Conservation (phyloP, 2,329 filamentous ascomycete genomes). For the Hypoxylon sp. region DNA sequence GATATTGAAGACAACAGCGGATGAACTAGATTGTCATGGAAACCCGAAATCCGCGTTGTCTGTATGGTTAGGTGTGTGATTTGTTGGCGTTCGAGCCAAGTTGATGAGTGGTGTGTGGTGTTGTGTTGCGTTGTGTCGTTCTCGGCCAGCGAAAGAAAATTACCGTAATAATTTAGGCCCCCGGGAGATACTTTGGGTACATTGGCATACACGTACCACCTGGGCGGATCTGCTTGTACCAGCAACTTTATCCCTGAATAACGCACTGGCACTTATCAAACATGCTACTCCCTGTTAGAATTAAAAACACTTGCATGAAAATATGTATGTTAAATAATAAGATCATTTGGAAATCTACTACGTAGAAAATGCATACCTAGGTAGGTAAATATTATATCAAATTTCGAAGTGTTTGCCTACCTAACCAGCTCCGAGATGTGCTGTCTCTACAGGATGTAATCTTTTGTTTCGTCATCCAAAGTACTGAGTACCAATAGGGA, state of each 20-base stretch:
- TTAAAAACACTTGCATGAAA: conserved; percentile 11
- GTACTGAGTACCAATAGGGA: conserved; percentile 26
- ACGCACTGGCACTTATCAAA: conserved; percentile 12
- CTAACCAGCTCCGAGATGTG: neutral
- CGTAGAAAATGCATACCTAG: neutral
- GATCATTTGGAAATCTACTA: neutral
- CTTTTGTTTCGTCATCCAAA: conserved; percentile 36
- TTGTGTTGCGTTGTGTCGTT: conserved; percentile 40
- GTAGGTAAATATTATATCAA: neutral
- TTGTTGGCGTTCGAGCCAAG: conserved; percentile 10
- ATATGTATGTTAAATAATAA: neutral
- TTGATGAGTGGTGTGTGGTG: conserved; percentile 15
- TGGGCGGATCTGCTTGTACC: conserved; percentile 32
- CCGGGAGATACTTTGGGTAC: conserved; percentile 19
- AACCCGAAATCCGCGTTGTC: conserved; percentile 1
- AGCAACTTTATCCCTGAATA: conserved; percentile 29
- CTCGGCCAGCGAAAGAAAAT: conserved; percentile 39
- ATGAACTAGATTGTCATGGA: conserved; percentile 31
- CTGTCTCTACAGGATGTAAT: conserved; percentile 13
- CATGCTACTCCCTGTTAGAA: conserved; percentile 21
- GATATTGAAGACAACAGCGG: conserved; percentile 20
- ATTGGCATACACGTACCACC: conserved; percentile 25
- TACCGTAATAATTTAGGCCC: conserved; percentile 36
- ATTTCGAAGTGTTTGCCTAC: conserved; percentile 7
- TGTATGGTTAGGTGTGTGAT: neutral